These are phyloP conservation scores for Ceriops zippeliana DNA, from an alignment of 345 rosid genomes.

Conservation along the genomic window DNA sequence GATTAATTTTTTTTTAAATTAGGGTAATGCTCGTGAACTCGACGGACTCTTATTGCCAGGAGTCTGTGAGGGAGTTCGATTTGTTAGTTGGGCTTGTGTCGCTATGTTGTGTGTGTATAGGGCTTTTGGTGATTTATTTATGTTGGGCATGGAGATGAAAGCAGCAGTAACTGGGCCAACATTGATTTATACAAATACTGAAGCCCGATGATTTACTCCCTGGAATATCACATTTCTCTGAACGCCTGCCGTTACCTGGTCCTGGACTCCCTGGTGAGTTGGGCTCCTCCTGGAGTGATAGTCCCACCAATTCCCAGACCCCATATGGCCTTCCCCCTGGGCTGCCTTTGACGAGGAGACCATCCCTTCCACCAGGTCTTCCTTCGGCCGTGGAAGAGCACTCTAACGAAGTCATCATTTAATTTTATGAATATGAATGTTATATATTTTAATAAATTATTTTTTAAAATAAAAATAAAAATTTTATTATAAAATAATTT, in stretches of 20 bases:
- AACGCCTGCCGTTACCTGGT: constrained; percentile 45
- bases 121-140: constrained; percentile 29
- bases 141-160: constrained; percentile 8
- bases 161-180: constrained; percentile 51
- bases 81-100: constrained; percentile 31
- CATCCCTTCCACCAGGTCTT: constrained; percentile 95
- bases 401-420: too few species aligned
- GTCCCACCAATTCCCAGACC: constrained; percentile 71
- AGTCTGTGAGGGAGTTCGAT: constrained; percentile 48
- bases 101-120: constrained; percentile 45
- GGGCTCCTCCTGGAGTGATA: constrained; percentile 57
- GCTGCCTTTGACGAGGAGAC: constrained; percentile 90
- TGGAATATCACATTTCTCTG: constrained; percentile 62
- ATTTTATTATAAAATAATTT: too few species aligned
- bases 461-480: too few species aligned
- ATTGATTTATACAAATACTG: constrained; percentile 29
- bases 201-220: constrained; percentile 62
- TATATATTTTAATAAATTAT: too few species aligned
- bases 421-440: too few species aligned
- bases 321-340: constrained; percentile 87
- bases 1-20: too few species aligned
- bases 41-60: constrained; percentile 87
- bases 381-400: constrained; percentile 54
- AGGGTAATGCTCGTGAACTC: too few species aligned
- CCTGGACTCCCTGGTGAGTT: constrained; percentile 48